phyloP scores from a whole-genome alignment of 371 early-diverging fungal genomes.

The Parasitella parasitica region DNA sequence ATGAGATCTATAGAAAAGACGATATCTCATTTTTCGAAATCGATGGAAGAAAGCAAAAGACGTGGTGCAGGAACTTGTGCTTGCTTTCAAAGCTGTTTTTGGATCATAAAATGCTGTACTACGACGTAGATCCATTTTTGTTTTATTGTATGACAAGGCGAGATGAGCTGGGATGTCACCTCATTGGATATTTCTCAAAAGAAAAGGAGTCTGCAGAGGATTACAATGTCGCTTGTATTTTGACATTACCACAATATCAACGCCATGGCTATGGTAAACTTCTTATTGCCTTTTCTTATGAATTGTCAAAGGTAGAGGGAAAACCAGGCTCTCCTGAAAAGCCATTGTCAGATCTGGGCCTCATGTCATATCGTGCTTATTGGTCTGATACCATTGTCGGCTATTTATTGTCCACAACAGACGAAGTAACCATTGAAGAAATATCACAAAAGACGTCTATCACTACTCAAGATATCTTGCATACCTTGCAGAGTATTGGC shows the following conservation, averaged over 20 bases:
- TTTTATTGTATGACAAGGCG: conserved; percentile 94
- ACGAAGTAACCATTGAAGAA: conserved; percentile 75
- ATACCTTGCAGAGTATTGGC: conserved; percentile 90
- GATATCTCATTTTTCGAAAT: conserved; percentile 92
- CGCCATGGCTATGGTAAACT: conserved; percentile 97
- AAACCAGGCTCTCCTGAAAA: conserved; percentile 98
- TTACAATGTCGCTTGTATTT: conserved; percentile 99
- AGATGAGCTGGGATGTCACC: conserved; percentile 83
- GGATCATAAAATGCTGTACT: conserved; percentile 99
- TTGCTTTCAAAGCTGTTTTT: conserved; percentile 95
- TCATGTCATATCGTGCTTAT: conserved; percentile 94
- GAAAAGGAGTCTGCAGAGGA: conserved; percentile 96
- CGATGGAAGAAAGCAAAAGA: conserved; percentile 88
- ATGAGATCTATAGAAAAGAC: conserved; percentile 87
- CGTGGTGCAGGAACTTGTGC: conserved; percentile 89
- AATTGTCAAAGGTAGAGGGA: conserved; percentile 95
- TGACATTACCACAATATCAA: conserved; percentile 99
- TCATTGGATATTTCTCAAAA: conserved; percentile 99
- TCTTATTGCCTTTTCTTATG: conserved; percentile 97
- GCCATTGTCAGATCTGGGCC: conserved; percentile 98
- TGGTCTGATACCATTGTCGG: conserved; percentile 91
- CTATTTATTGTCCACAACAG: conserved; percentile 45
- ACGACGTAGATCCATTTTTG: conserved; percentile 98
- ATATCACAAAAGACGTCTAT: conserved; percentile 85
- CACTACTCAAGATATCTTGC: conserved; percentile 92